Base-by-base conservation (phyloP, 2,329 filamentous ascomycete species). In the Fusarium sp. region DNA sequence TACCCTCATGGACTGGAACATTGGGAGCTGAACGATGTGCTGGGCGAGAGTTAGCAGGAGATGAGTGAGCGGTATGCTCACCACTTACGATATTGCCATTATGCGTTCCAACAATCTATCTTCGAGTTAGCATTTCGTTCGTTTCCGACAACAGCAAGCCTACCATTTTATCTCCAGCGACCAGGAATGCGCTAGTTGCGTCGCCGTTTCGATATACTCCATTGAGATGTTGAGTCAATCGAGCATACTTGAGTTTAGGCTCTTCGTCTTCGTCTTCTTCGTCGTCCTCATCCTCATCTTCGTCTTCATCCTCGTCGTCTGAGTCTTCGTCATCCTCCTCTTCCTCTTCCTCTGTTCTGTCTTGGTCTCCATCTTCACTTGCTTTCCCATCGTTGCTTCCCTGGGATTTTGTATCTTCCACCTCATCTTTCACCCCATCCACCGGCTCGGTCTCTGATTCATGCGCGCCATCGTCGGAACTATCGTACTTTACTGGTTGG, bases 141-240 rank as follows among this genome's bases (percentile, higher is more conserved):
- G 8, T 11, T 16, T 30, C 42, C 13, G n/a, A 26, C 7, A 23
- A 34, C 31, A 45, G 13, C 16, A 18, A 39, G 58, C 84, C 75
- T 85, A 95, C 93, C 95, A 98, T 97, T 84, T 98, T 98, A 84
- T 99, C 95, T 54, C 95, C 95, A 42, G 92, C 92, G 51, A 97
- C 93, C 51, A 97, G 82, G 78, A 97, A 97, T 11, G 93, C 85
- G 80, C 94, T 98, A 26, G 95, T 98, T 73, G 94, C 93, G 86
- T 99, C 96, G 73, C 93, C 94, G 82, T 97, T 97, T 62, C 94
- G 90, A 82, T 99, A 99, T 34, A 98, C 88, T 44, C 91, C 84
- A 26, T 87, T 89, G 65, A 99, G 83, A 75, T 91, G 90, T 65
- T 90, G 91, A 10, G 96, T 98, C 72, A 98, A 82, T 50, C 93